These are phyloP conservation scores for Paratinospora sagittata DNA, from an alignment of 164 flowering plant species.

Conservation along the genomic window DNA sequence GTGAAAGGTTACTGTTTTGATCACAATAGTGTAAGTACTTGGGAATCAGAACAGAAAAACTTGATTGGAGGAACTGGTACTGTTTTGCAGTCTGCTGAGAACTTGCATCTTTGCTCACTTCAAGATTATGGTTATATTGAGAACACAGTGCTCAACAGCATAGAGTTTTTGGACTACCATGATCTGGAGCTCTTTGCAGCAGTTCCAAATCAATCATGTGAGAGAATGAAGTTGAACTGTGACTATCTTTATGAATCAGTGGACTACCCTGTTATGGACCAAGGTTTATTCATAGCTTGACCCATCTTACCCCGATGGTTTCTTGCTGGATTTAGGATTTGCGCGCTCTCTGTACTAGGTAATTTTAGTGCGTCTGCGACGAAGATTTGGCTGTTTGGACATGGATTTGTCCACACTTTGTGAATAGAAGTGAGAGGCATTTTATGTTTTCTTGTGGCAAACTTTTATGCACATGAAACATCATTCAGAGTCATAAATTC, in stretches of 20 bases:
- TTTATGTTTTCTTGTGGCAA: neutral
- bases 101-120: constrained; percentile 31
- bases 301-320: neutral
- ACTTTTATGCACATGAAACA: neutral
- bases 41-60: constrained; percentile 29
- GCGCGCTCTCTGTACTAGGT: neutral
- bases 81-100: constrained; percentile 27
- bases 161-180: constrained; percentile 29
- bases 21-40: constrained; percentile 18
- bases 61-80: constrained; percentile 24
- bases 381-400: neutral
- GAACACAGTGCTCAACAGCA: constrained; percentile 32
- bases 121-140: constrained; percentile 36
- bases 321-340: neutral
- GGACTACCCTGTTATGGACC: constrained; percentile 47
- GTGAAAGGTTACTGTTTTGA: constrained; percentile 21
- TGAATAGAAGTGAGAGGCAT: neutral
- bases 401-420: neutral
- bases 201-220: constrained; percentile 34
- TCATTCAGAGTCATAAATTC: neutral
- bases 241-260: constrained; percentile 37
- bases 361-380: neutral
- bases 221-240: constrained; percentile 34
- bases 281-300: constrained; percentile 56
- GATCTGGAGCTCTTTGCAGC: constrained; percentile 35